phyloP scores from a whole-genome alignment of 1,284 basidiomycete species.

The Ganoderma lucidum region DNA sequence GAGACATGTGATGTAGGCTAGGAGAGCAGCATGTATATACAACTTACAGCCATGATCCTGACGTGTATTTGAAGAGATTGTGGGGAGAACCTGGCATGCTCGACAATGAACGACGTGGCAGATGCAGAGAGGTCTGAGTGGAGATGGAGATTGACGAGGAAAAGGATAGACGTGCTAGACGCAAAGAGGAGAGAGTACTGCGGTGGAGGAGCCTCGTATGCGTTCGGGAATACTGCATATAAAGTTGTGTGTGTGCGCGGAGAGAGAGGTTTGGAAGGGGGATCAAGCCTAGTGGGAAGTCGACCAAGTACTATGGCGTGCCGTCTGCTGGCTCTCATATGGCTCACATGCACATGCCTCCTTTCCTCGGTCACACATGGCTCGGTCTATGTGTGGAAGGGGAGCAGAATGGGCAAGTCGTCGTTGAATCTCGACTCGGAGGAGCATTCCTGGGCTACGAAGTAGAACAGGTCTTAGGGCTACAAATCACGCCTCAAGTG shows the following conservation, averaged over 20 bases:
- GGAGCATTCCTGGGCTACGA: too few species aligned
- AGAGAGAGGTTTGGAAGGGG: not conserved
- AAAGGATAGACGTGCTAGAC: not conserved
- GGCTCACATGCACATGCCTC: too few species aligned
- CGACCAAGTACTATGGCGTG: too few species aligned
- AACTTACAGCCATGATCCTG: slow-evolving; percentile 54
- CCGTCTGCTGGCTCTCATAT: too few species aligned
- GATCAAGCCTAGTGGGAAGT: not conserved
- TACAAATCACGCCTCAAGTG: not conserved
- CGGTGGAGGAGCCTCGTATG: not conserved
- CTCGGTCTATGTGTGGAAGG: too few species aligned
- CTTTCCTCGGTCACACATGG: too few species aligned
- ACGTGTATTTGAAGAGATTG: slow-evolving; percentile 52
- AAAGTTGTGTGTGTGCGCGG: not conserved
- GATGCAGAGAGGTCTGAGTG: not conserved
- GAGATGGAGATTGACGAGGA: not conserved
- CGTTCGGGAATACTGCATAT: not conserved
- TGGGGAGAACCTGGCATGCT: slow-evolving; percentile 37
- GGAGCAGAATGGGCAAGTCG: too few species aligned
- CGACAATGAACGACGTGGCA: not conserved
- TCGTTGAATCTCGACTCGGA: too few species aligned
- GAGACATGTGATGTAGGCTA: slow-evolving; percentile 35
- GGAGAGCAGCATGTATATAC: slow-evolving; percentile 36
- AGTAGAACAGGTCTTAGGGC: too few species aligned
- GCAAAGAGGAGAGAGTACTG: not conserved